phyloP scores from a whole-genome alignment of 257 asterid species.

The Orobanche coerulescens region DNA sequence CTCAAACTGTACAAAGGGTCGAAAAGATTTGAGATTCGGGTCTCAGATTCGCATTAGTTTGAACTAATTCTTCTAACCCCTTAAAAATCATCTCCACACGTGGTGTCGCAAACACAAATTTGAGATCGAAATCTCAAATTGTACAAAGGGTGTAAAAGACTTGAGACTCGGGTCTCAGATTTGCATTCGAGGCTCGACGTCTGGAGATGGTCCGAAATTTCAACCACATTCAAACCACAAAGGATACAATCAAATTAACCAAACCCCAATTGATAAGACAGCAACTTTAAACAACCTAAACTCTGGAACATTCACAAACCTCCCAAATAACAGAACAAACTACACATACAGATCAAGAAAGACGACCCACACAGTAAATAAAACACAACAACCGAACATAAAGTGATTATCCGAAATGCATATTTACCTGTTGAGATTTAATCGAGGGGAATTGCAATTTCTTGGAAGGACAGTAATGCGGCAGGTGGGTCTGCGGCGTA shows the following conservation, averaged over 20 bases:
- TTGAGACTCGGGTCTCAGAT: too few species aligned
- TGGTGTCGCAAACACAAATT: too few species aligned
- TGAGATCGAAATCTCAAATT: too few species aligned
- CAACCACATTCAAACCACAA: slow-evolving; percentile 12
- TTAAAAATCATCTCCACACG: too few species aligned
- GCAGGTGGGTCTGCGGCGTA: slow-evolving; percentile 21
- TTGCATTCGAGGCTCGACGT: too few species aligned
- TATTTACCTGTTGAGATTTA: slow-evolving; percentile 58
- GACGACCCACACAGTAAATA: background rate
- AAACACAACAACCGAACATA: background rate
- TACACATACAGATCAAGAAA: background rate
- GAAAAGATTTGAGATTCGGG: too few species aligned
- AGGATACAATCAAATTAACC: background rate
- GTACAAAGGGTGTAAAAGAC: too few species aligned
- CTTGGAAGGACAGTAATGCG: slow-evolving; percentile 15
- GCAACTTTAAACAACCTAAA: slow-evolving; percentile 11
- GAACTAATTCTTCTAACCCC: slow-evolving; percentile 5
- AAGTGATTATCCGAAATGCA: background rate
- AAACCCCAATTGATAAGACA: slow-evolving; percentile 13
- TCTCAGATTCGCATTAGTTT: too few species aligned
- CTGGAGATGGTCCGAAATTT: too few species aligned
- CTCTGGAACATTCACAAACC: background rate
- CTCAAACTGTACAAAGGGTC: too few species aligned
- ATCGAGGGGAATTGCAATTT: slow-evolving; percentile 20
- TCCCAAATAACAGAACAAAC: slow-evolving; percentile 7